Base-by-base conservation (phyloP, 139 green algal species). In the Chlamydomonas sphaeroides region DNA sequence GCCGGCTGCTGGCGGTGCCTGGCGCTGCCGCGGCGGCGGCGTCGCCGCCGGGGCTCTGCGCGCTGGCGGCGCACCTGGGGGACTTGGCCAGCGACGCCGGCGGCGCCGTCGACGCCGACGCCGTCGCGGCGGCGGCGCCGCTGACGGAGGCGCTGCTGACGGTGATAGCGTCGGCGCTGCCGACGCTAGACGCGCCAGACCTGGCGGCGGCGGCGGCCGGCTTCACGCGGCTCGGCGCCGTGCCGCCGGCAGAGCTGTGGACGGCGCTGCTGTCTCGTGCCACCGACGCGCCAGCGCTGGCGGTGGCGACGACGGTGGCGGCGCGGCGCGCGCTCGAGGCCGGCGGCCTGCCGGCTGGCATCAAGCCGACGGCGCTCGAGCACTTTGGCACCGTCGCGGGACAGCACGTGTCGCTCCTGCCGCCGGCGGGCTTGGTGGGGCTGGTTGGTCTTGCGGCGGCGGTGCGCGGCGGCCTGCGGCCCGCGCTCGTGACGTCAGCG, bases 241-340 rank as follows among this genome's bases (percentile, higher is more conserved):
- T n/a, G 5, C 18, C 62, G n/a, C 75, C 75, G 75, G n/a, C 62
- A 20, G 62, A 82, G 59, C 62, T 82, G 18, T 82, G 75, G 75
- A 51, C 42, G 11, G 61, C 75, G 33, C 3, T 72, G 75, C 75
- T 82, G 42, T 73, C 62, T 4, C 75, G 75, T 33, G 75, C 75
- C 11, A 82, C 75, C 2, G 75, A 82, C 75, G 59, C 59, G 25
- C 42, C 41, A 25, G n/a, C 42, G 33, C 15, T 48, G 41, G 59
- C 59, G 32, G 75, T 26, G 2, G 45, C 45, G 2, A 23, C 33
- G 7, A 30, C 62, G 11, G 75, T 21, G 21, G 75, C 75, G 10
- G 75, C 75, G 42, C 39, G 75, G 17, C 75, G 61, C n/a, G 75
- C 61, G 23, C 23, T 82, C 30, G 75, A 72, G 41, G 30, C 51